phyloP scores from a whole-genome alignment of 116 monocot species.

The Trichopus zeylanicus region DNA sequence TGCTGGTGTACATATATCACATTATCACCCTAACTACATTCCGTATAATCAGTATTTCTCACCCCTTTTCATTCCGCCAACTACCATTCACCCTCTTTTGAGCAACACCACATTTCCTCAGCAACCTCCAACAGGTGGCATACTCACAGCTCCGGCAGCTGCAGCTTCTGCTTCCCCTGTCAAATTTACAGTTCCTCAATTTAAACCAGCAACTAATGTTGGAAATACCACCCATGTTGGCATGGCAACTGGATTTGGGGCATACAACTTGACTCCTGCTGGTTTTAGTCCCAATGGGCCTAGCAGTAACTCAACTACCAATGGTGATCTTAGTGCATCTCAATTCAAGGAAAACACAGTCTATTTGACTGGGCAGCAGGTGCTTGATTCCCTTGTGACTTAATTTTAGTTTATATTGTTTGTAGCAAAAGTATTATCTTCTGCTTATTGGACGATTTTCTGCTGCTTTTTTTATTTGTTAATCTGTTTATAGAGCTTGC shows the following conservation, averaged over 20 bases:
- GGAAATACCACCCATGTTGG: conserved; percentile 22
- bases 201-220: conserved; percentile 50
- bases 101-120: conserved; percentile 67
- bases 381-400: conserved; percentile 11
- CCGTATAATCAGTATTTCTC: conserved; percentile 71
- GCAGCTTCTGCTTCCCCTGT: conserved; percentile 25
- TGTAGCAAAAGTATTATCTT: too few species aligned
- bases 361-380: conserved; percentile 68
- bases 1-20: conserved; percentile 59
- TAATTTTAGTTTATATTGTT: neutral
- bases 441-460: too few species aligned
- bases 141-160: conserved; percentile 45
- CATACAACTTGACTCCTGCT: conserved; percentile 39
- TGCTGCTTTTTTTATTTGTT: neutral
- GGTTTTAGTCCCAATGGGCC: conserved; percentile 28
- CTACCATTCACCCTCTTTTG: conserved; percentile 59
- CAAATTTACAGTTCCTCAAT: conserved; percentile 56
- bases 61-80: conserved; percentile 59
- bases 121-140: conserved; percentile 45
- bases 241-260: conserved; percentile 36
- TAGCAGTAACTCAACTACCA: conserved; percentile 32
- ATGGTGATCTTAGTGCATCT: conserved; percentile 51
- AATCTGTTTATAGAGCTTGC: neutral
- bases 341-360: conserved; percentile 78
- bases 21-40: conserved; percentile 71